phyloP scores from a whole-genome alignment of 2,329 filamentous ascomycete species.

The Fusarium avenaceum region DNA sequence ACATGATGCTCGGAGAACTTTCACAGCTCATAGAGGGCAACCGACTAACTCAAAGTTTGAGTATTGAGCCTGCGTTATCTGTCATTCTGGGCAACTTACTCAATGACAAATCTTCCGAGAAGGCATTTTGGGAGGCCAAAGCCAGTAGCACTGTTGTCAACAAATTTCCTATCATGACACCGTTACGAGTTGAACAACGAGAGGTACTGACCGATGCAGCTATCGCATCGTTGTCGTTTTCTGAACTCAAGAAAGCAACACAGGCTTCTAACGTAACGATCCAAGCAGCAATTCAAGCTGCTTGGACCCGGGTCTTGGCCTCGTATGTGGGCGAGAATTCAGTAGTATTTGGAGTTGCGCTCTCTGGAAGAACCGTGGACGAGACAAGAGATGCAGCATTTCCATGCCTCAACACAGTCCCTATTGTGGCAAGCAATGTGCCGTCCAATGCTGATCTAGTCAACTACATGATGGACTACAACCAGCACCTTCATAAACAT shows the following conservation, averaged over 20 bases:
- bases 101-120: slow-evolving; percentile 52
- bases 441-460: slow-evolving; percentile 70
- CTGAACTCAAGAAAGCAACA: slow-evolving; percentile 68
- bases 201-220: slow-evolving; percentile 53
- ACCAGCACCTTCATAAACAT: slow-evolving; percentile 73
- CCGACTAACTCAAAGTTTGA: slow-evolving; percentile 17
- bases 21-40: slow-evolving; percentile 45
- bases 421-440: slow-evolving; percentile 72
- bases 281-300: slow-evolving; percentile 80
- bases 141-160: slow-evolving; percentile 69
- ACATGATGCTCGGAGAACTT: slow-evolving; percentile 73
- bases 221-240: slow-evolving; percentile 56
- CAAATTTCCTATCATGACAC: slow-evolving; percentile 82
- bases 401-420: slow-evolving; percentile 86
- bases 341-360: slow-evolving; percentile 83
- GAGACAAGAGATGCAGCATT: slow-evolving; percentile 73
- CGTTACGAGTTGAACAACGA: slow-evolving; percentile 62
- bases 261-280: slow-evolving; percentile 74
- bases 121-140: slow-evolving; percentile 74
- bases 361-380: slow-evolving; percentile 79
- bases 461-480: slow-evolving; percentile 73
- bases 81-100: slow-evolving; percentile 57
- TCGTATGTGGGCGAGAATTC: slow-evolving; percentile 81
- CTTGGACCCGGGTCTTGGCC: slow-evolving; percentile 82
- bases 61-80: slow-evolving; percentile 56